phyloP scores from a whole-genome alignment of 1,139 yeast genomes.

The Candida labiduridarum region DNA sequence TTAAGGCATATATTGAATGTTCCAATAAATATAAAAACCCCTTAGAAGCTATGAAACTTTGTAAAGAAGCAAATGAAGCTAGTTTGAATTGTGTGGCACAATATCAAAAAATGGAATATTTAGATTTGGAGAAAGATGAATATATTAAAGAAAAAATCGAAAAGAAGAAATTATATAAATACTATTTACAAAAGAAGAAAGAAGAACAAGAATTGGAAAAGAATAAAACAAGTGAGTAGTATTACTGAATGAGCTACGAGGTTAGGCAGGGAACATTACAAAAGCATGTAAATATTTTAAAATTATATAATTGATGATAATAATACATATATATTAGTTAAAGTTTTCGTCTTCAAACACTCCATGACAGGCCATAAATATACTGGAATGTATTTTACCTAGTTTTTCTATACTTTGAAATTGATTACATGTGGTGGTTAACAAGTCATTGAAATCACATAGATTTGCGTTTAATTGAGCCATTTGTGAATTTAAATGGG shows the following conservation, averaged over 20 bases:
- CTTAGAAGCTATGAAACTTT: constrained; percentile 63
- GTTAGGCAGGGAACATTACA: background rate
- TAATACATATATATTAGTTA: constrained; percentile 4
- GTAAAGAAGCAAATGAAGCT: constrained; percentile 34
- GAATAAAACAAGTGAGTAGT: background rate
- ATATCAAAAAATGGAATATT: constrained; percentile 66
- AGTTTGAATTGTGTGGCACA: constrained; percentile 60
- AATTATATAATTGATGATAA: background rate
- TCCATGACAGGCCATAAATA: constrained; percentile 65
- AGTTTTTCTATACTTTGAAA: constrained; percentile 56
- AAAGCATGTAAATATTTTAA: background rate
- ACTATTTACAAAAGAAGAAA: constrained; percentile 8
- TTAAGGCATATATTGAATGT: constrained; percentile 49
- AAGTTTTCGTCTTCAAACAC: constrained; percentile 57
- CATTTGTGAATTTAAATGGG: constrained; percentile 63
- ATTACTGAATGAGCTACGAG: background rate
- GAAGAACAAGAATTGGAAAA: constrained; percentile 2
- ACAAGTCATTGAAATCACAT: constrained; percentile 55
- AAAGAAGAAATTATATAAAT: constrained; percentile 24
- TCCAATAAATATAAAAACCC: constrained; percentile 45
- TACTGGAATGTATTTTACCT: constrained; percentile 63
- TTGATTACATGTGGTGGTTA: constrained; percentile 57
- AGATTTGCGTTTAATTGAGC: constrained; percentile 64
- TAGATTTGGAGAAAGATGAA: constrained; percentile 72
- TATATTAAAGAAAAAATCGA: constrained; percentile 59